phyloP scores from a whole-genome alignment of 768 basidiomycete species.

The Russula sp. region DNA sequence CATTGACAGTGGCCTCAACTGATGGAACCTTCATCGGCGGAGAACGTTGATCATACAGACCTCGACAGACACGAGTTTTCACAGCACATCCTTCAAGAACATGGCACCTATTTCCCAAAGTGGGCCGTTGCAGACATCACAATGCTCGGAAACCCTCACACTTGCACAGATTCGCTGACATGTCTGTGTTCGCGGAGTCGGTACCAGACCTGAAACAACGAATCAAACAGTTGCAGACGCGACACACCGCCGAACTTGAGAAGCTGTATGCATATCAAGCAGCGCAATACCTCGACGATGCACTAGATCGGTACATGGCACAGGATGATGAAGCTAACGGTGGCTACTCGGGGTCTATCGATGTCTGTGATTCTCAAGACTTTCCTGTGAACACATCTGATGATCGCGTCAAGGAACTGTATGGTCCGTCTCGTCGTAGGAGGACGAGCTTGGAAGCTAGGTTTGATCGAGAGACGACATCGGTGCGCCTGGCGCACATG shows the following conservation, averaged over 20 bases:
- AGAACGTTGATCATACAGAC: constrained; percentile 4
- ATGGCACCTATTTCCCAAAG: constrained; percentile 25
- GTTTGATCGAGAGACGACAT: constrained; percentile 15
- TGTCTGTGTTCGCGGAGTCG: constrained; percentile 26
- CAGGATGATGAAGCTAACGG: constrained; percentile 18
- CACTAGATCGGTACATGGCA: constrained; percentile 27
- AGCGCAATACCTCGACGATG: constrained; percentile 32
- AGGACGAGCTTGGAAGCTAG: constrained; percentile 9
- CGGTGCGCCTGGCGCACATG: constrained; percentile 13
- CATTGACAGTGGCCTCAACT: not conserved
- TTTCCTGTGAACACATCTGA: not conserved
- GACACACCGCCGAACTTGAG: constrained; percentile 31
- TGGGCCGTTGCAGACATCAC: constrained; percentile 7
- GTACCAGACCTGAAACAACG: constrained; percentile 27
- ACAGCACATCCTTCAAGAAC: constrained; percentile 19
- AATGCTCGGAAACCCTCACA: constrained; percentile 1
- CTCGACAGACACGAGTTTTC: constrained; percentile 21
- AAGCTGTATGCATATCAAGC: constrained; percentile 30
- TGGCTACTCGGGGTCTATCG: not conserved
- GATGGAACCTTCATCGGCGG: constrained; percentile 12
- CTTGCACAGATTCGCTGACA: constrained; percentile 7
- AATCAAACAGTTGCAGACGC: constrained; percentile 30
- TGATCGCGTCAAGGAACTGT: constrained; percentile 4
- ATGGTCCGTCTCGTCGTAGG: not conserved
- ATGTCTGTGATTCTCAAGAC: constrained; percentile 9